Evolutionary conservation across 2,329 filamentous ascomycete species (phyloP).

Genomic region (Talaromyces funiculosus): DNA sequence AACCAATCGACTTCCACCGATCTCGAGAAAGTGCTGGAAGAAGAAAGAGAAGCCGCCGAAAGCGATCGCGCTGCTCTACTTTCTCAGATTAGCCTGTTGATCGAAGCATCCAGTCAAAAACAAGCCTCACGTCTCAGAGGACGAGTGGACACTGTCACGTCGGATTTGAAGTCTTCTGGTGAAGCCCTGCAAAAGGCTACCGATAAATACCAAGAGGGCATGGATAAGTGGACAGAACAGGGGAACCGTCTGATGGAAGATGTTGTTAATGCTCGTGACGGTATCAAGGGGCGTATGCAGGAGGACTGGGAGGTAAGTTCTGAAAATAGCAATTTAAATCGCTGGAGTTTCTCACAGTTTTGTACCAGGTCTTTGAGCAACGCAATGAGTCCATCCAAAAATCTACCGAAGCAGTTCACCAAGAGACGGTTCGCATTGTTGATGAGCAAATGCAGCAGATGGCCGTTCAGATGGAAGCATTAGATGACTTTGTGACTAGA

Average conservation of each 20-base stretch:
- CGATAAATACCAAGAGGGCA: conserved; percentile 60
- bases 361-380: conserved; percentile 63
- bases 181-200: conserved; percentile 61
- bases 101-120: conserved; percentile 66
- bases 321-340: not conserved
- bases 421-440: conserved; percentile 83
- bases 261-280: conserved; percentile 67
- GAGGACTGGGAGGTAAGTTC: conserved; percentile 71
- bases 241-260: conserved; percentile 65
- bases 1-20: conserved; percentile 61
- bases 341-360: conserved; percentile 21
- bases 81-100: conserved; percentile 67
- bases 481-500: conserved; percentile 84
- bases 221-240: conserved; percentile 67
- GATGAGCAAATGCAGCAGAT: conserved; percentile 84
- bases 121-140: conserved; percentile 67
- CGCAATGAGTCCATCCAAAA: conserved; percentile 78
- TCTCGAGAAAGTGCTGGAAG: conserved; percentile 64
- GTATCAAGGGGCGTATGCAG: conserved; percentile 74
- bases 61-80: conserved; percentile 70
- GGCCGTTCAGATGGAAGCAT: conserved; percentile 76
- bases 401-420: conserved; percentile 80
- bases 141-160: conserved; percentile 58
- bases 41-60: conserved; percentile 68
- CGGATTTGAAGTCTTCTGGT: conserved; percentile 60